Percentiles rank a stretch among this genome's conserved stretches.
Conservation (phyloP, 176 grass and related monocot genomes). For the Chrysopogon serrulatus region DNA sequence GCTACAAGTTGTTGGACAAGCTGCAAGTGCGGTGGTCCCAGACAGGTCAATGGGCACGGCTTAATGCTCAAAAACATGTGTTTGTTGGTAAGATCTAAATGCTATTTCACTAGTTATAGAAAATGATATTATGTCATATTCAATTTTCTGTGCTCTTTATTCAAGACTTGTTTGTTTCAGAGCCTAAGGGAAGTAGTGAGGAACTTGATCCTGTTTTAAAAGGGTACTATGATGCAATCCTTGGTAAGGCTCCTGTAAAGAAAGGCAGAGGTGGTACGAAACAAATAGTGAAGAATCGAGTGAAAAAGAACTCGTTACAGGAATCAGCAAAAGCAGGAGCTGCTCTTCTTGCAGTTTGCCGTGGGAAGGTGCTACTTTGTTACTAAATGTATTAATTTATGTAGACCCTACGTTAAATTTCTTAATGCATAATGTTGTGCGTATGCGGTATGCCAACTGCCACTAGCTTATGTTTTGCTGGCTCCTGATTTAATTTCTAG, state of each 20-base stretch:
- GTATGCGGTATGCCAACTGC: not conserved
- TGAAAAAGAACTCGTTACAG: constrained; percentile 49
- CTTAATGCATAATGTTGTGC: constrained; percentile 7
- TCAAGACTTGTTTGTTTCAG: constrained; percentile 44
- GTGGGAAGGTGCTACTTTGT: constrained; percentile 72
- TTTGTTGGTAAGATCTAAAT: constrained; percentile 70
- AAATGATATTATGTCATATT: not conserved
- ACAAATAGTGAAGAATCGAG: constrained; percentile 49
- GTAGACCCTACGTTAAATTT: constrained; percentile 5
- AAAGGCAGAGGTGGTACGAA: constrained; percentile 58
- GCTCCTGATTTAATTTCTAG: constrained; percentile 46
- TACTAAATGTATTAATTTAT: constrained; percentile 15
- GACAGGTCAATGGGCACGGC: constrained; percentile 85
- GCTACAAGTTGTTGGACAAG: constrained; percentile 94
- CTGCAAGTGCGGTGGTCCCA: constrained; percentile 66
- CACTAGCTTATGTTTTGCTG: constrained; percentile 24
- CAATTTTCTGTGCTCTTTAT: constrained; percentile 16
- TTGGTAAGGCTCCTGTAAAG: constrained; percentile 46
- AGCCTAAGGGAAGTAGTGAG: constrained; percentile 77
- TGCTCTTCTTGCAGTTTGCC: constrained; percentile 95
- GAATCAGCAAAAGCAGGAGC: constrained; percentile 62
- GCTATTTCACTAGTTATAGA: not conserved
- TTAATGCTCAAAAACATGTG: constrained; percentile 82
- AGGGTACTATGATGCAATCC: constrained; percentile 87
- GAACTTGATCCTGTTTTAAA: constrained; percentile 87